phyloP scores from a whole-genome alignment of 441 rosid genomes.

The Pelargonium myrrhifolium region DNA sequence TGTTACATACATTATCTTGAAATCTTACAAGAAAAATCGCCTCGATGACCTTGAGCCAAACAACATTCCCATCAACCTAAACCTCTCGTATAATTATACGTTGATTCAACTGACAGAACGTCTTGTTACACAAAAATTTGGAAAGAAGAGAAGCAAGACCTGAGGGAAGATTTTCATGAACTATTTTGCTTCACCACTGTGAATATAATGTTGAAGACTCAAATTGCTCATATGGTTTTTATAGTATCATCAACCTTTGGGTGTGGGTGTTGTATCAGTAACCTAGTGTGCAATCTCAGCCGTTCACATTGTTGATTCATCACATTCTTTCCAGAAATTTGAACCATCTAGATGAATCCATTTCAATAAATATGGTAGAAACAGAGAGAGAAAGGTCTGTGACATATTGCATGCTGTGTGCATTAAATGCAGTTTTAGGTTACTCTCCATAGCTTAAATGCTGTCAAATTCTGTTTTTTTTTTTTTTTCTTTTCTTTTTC shows the following conservation, averaged over 20 bases:
- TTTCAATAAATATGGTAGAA: background rate
- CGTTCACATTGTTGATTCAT: background rate
- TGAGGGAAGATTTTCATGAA: background rate
- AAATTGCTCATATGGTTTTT: background rate
- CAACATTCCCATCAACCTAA: slow-evolving; percentile 50
- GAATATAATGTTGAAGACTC: background rate
- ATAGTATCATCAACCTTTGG: background rate
- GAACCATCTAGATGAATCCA: background rate
- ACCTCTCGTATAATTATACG: slow-evolving; percentile 19
- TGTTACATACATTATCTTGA: background rate
- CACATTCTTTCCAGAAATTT: background rate
- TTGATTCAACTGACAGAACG: too few relatives aligned
- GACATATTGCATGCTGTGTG: background rate
- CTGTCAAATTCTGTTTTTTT: background rate
- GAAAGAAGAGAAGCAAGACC: background rate
- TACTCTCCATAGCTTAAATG: background rate
- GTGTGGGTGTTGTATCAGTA: background rate
- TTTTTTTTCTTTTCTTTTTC: too few relatives aligned
- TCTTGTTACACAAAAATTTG: too few relatives aligned
- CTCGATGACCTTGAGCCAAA: slow-evolving; percentile 46
- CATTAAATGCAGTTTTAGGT: slow-evolving; percentile 1
- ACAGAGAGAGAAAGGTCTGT: too few relatives aligned
- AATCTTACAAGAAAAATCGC: slow-evolving; percentile 16
- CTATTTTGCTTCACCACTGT: too few relatives aligned
- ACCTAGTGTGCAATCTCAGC: background rate